phyloP scores from a whole-genome alignment of 441 rosid genomes.

The Dalechampia spathulata region DNA sequence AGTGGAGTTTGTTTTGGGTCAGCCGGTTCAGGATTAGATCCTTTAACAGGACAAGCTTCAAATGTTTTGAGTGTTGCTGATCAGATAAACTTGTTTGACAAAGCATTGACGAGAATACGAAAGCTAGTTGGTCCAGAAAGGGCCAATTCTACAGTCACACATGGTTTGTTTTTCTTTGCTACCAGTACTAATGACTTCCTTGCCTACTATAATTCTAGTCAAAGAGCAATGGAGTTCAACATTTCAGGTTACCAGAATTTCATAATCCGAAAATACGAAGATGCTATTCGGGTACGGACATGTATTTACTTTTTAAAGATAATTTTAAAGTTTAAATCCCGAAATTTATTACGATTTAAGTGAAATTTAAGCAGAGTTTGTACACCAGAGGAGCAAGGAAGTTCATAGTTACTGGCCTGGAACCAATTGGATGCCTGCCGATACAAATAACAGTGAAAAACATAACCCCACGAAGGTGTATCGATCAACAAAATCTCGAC shows the following conservation, averaged over 20 bases:
- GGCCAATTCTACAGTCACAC: background rate
- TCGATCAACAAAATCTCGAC: background rate
- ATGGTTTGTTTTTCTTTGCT: constrained; percentile 1
- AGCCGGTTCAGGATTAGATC: constrained; percentile 27
- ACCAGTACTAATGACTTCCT: background rate
- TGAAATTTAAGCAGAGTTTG: constrained; percentile 21
- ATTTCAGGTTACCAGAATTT: constrained; percentile 1
- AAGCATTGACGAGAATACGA: background rate
- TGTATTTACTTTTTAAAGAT: too few relatives aligned
- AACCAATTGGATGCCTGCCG: constrained; percentile 48
- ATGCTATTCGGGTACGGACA: background rate
- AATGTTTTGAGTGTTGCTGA: background rate
- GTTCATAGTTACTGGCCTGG: constrained; percentile 31
- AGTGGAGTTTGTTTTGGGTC: constrained; percentile 30
- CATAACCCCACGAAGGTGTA: background rate
- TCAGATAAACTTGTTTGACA: constrained; percentile 2
- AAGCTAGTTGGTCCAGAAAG: background rate
- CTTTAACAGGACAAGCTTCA: constrained; percentile 7
- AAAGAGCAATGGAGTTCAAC: background rate
- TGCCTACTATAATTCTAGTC: background rate
- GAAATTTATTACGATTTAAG: too few relatives aligned
- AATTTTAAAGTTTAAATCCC: background rate
- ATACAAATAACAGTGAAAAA: constrained; percentile 26
- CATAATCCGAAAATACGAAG: background rate
- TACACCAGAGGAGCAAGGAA: constrained; percentile 30